Conservation (phyloP, 352 stramenopile species). For the Heterotrichella gracilis region DNA sequence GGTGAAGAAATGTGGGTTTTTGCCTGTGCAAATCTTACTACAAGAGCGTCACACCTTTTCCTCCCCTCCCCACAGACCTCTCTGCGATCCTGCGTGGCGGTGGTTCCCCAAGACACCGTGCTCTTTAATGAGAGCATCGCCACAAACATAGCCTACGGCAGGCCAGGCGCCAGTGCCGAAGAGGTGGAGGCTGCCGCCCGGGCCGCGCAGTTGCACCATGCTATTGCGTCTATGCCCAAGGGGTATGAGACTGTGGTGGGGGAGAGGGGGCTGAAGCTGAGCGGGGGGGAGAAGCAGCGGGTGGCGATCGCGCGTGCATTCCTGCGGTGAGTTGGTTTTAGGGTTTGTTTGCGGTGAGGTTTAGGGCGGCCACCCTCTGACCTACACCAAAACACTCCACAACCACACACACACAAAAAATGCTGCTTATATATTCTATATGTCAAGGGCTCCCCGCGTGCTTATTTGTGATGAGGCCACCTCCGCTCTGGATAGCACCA, state of each 20-base stretch:
- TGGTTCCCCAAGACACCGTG: slow-evolving; percentile 77
- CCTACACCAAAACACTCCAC: no score
- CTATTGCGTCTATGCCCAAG: slow-evolving; percentile 63
- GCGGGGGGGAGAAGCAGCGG: slow-evolving; percentile 77
- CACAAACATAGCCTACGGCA: slow-evolving; percentile 50
- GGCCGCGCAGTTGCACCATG: slow-evolving; percentile 62
- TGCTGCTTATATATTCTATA: no score
- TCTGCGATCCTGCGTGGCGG: slow-evolving; percentile 56
- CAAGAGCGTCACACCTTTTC: no score
- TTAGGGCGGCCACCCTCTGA: no score
- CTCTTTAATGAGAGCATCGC: slow-evolving; percentile 88
- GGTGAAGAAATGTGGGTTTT: no score
- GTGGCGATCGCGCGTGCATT: slow-evolving; percentile 70
- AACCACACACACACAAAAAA: no score
- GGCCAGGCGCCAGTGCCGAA: slow-evolving; percentile 48
- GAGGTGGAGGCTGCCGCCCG: slow-evolving; percentile 54
- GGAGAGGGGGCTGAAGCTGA: slow-evolving; percentile 77
- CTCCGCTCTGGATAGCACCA: slow-evolving; percentile 36
- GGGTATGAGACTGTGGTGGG: slow-evolving; percentile 79
- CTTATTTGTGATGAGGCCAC: slow-evolving; percentile 36
- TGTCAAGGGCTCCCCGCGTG: no score
- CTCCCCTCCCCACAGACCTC: no score
- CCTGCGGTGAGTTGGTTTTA: no score
- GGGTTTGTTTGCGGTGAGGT: no score
- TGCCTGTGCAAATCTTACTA: no score